phyloP scores from a whole-genome alignment of 2,329 filamentous ascomycete species.

The Ceratocystis albifundus region DNA sequence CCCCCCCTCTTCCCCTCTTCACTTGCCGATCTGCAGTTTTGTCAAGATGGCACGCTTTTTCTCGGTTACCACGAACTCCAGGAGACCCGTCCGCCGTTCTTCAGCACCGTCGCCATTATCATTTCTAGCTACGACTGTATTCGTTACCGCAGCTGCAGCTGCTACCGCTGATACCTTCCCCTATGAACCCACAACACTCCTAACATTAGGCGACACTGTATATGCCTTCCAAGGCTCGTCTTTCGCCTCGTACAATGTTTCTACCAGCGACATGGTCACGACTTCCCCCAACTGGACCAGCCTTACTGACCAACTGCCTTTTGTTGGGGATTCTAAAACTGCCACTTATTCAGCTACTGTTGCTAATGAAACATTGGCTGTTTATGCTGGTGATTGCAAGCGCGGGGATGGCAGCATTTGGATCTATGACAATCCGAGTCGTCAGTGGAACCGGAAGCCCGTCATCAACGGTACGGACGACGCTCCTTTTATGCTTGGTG shows the following conservation, averaged over 20 bases:
- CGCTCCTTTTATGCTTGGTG: slow-evolving; percentile 42
- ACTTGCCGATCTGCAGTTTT: not conserved
- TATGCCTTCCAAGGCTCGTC: slow-evolving; percentile 49
- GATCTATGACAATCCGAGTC: slow-evolving; percentile 46
- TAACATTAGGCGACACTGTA: slow-evolving; percentile 36
- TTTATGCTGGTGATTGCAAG: slow-evolving; percentile 64
- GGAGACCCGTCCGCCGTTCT: not conserved
- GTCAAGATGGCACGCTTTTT: slow-evolving; percentile 12
- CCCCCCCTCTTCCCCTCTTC: not conserved
- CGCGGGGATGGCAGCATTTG: slow-evolving; percentile 49
- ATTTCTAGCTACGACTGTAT: not conserved
- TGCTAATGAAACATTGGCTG: slow-evolving; percentile 53
- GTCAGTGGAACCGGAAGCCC: slow-evolving; percentile 25
- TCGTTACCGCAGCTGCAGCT: slow-evolving; percentile 9
- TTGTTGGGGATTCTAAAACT: slow-evolving; percentile 40
- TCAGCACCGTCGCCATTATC: slow-evolving; percentile 7
- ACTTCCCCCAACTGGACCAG: slow-evolving; percentile 38
- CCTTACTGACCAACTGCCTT: slow-evolving; percentile 50
- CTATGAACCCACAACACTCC: slow-evolving; percentile 19
- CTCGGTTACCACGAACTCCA: not conserved
- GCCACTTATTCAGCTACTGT: slow-evolving; percentile 57
- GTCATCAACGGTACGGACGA: slow-evolving; percentile 22
- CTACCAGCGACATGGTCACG: slow-evolving; percentile 38
- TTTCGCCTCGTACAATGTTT: slow-evolving; percentile 50
- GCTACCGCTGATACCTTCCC: slow-evolving; percentile 15